A percentile compares a stretch with the other conserved stretches of the same genome.
These are phyloP conservation scores for Suillus sp. DNA, from an alignment of 768 basidiomycete species.

Conservation along the genomic window DNA sequence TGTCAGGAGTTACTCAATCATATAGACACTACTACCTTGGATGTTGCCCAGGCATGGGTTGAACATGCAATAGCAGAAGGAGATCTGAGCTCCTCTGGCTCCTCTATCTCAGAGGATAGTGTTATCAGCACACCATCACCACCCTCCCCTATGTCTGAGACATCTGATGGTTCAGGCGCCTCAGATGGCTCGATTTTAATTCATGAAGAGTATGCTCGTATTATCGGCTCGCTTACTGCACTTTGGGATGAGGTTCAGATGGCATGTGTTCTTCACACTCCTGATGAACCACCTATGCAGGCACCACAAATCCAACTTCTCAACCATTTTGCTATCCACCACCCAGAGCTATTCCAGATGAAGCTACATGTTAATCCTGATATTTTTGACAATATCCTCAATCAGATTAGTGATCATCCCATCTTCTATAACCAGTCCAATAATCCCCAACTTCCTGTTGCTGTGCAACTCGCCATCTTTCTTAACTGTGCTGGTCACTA, in stretches of 20 bases:
- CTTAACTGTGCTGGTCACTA: too few species aligned
- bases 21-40: too few species aligned
- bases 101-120: conserved; percentile 1
- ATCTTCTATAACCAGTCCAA: conserved; percentile 27
- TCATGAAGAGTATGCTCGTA: not conserved
- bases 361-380: too few species aligned
- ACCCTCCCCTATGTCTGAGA: too few species aligned
- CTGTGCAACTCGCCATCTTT: too few species aligned
- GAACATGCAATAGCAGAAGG: not conserved
- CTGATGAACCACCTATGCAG: not conserved
- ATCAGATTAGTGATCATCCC: conserved; percentile 20
- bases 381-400: conserved; percentile 22
- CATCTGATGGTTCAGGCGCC: not conserved
- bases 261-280: not conserved
- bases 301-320: conserved; percentile 1
- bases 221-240: too few species aligned
- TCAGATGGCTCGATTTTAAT: not conserved
- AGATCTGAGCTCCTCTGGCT: not conserved
- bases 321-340: not conserved
- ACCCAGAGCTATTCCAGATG: conserved; percentile 4
- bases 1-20: too few species aligned
- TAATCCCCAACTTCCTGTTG: too few species aligned
- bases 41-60: too few species aligned
- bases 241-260: not conserved
- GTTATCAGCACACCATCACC: too few species aligned